Evolutionary conservation across 2,329 filamentous ascomycete genomes (phyloP), one percentile per base, ranked within the genome.

Genomic region (Microsporum ferrugineum): DNA sequence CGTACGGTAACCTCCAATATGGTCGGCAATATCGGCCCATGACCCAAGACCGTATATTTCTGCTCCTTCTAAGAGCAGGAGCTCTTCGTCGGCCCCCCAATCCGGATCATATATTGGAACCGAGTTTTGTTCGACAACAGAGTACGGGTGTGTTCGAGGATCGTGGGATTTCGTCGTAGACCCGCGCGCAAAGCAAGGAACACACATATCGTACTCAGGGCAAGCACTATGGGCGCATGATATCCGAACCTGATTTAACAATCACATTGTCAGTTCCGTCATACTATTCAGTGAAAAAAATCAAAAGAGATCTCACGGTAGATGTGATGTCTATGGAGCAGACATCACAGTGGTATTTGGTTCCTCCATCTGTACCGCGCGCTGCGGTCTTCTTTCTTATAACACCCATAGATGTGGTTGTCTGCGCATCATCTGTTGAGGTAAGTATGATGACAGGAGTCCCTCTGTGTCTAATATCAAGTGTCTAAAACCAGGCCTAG

Each of bases 321-420:
- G 91, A 94, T 55, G 94, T 99, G 67, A 99, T 95, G 74, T 99
- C 94, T 62, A 89, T 89, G 51, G 90, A 95, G 75, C 94, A 99
- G 62, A 95, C 87, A 75, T 99, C 95, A 79, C 94, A 99, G 66
- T 97, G 90, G 74, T 95, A 99, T 73, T 97, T 96, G 36, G 91
- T 88, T 65, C 89, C 89, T 56, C 88, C 91, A 72, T 96, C 90
- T 58, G 88, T 90, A 65, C 89, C 89, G 71, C 89, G 82, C 60
- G 87, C 86, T 66, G 88, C 88, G 63, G 89, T 94, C 79, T 96
- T 96, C 81, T 96, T 96, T 72, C 91, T 88, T 73, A 96, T 96
- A 70, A 96, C 88, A 68, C 91, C 91, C 92, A 96, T 96, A 67
- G 33, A 23, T 38, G 55, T 7, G 34, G 33, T 57, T 57, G 47